phyloP scores from a whole-genome alignment of 2,329 filamentous ascomycete species.

The Alternaria incomplexa region DNA sequence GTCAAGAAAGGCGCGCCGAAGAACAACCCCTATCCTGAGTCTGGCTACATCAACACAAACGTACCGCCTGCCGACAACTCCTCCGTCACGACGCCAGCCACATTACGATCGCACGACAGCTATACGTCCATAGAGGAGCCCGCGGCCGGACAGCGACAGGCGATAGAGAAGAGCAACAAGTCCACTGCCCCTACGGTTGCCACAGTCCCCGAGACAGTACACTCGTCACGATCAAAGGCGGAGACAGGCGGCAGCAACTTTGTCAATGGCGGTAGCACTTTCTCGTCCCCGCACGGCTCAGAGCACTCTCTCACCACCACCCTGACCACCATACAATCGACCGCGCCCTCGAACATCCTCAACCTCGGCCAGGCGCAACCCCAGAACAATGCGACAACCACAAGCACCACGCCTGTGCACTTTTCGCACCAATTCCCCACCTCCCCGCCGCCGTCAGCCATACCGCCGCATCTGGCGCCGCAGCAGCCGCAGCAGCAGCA shows the following conservation, averaged over 20 bases:
- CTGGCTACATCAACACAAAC: conserved; percentile 64
- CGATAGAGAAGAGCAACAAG: conserved; percentile 68
- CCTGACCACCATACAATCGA: conserved; percentile 82
- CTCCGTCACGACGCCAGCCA: conserved; percentile 58
- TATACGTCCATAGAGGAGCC: conserved; percentile 66
- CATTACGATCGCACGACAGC: conserved; percentile 51
- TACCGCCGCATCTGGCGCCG: conserved; percentile 72
- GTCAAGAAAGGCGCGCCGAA: conserved; percentile 69
- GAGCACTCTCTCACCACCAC: conserved; percentile 82
- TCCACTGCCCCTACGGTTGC: conserved; percentile 80
- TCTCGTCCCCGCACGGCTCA: conserved; percentile 82
- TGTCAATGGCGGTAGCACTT: conserved; percentile 73
- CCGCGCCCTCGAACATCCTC: conserved; percentile 62
- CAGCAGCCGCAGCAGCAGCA: conserved; percentile 57
- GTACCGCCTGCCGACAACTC: conserved; percentile 46
- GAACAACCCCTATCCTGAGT: conserved; percentile 93
- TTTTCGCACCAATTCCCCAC: conserved; percentile 65
- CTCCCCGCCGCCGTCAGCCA: conserved; percentile 68
- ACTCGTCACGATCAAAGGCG: conserved; percentile 80
- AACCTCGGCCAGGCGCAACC: conserved; percentile 41
- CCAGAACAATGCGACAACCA: conserved; percentile 35
- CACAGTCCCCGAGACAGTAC: conserved; percentile 78
- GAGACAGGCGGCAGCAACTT: conserved; percentile 72
- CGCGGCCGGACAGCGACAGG: conserved; percentile 54
- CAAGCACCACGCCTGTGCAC: conserved; percentile 54